Conservation (phyloP, 2,329 filamentous ascomycete species). For the Neonectria punicea region DNA sequence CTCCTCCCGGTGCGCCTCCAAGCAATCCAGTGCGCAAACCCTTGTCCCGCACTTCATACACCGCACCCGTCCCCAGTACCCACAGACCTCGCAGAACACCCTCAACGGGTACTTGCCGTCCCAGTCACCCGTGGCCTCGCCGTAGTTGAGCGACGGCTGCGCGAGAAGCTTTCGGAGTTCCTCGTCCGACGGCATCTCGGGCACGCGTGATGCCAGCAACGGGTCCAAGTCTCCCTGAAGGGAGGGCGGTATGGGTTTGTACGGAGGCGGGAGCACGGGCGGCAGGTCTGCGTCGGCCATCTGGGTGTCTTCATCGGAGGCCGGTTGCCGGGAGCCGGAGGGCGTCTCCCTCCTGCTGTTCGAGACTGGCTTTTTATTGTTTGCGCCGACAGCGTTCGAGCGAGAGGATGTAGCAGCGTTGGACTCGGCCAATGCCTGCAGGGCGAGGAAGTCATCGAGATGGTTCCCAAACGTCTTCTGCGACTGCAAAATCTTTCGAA, state of each 20-base stretch:
- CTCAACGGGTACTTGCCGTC: slow-evolving; percentile 65
- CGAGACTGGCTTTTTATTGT: slow-evolving; percentile 43
- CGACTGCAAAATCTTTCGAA: slow-evolving; percentile 80
- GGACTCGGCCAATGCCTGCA: slow-evolving; percentile 58
- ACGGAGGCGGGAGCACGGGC: slow-evolving; percentile 50
- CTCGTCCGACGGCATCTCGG: slow-evolving; percentile 65
- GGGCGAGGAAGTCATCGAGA: slow-evolving; percentile 80
- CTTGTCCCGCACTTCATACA: slow-evolving; percentile 82
- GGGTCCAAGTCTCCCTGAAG: slow-evolving; percentile 66
- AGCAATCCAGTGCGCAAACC: slow-evolving; percentile 81
- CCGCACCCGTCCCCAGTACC: slow-evolving; percentile 81
- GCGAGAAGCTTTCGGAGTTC: slow-evolving; percentile 73
- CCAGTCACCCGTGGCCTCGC: slow-evolving; percentile 66
- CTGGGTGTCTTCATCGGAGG: slow-evolving; percentile 39
- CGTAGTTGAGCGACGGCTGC: slow-evolving; percentile 74
- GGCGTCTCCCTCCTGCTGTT: slow-evolving; percentile 44
- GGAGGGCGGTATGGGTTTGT: slow-evolving; percentile 46
- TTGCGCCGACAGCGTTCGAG: slow-evolving; percentile 44
- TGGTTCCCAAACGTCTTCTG: slow-evolving; percentile 88
- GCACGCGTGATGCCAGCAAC: slow-evolving; percentile 68
- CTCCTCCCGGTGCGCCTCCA: slow-evolving; percentile 77
- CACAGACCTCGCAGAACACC: slow-evolving; percentile 81
- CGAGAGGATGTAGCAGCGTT: slow-evolving; percentile 47
- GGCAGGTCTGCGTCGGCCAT: slow-evolving; percentile 43
- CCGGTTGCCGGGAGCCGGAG: slow-evolving; percentile 30